Base-by-base conservation (phyloP, 345 rosid species). In the Pistacia vera region DNA sequence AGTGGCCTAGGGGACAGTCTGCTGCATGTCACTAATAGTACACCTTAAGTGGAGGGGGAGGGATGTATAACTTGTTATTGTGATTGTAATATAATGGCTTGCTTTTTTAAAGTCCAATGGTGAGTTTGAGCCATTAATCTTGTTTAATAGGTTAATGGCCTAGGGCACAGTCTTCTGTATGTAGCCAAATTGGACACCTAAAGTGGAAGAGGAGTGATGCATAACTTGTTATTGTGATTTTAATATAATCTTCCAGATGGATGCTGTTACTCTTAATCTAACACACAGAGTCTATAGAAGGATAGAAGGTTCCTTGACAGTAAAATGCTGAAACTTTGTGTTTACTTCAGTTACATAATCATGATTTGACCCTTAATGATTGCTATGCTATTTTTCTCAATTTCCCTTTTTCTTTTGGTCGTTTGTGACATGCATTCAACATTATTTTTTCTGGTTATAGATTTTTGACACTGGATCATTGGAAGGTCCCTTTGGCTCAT, bases 391-490 rank as follows among this genome's bases (percentile, higher is more conserved):
- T 25, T 38, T 57, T 3, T 44, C 44, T 46, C 63, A n/a, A 13
- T 41, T 25, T 38, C 10, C 54, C 5, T 33, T 11, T 70, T 11
- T 12, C 30, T 35, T 73, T 25, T 20, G 55, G 30, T 22, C 28
- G 36, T 67, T 65, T 28, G 38, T 2, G 33, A 28, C 59, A 52
- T 66, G 72, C 38, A 17, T 61, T 70, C 54, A 67, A 74, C 67
- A 66, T 63, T 62, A 8, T 55, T n/a, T 70, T 67, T 85, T 80
- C 38, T 85, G 80, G 69, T 69, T 78, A 78, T 80, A 95, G 97
- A 95, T 90, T 78, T 95, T 88, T 84, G 98, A 95, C 79, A 90
- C 90, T 0, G 96, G 99, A 69, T 65, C 73, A 46, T 85, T 95
- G 75, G 92, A 90, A 77, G 98, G 97, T 69, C 77, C 95, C 14